These are phyloP conservation scores for Tagetes patula DNA, from an alignment of 129 eudicot species.

Conservation along the genomic window DNA sequence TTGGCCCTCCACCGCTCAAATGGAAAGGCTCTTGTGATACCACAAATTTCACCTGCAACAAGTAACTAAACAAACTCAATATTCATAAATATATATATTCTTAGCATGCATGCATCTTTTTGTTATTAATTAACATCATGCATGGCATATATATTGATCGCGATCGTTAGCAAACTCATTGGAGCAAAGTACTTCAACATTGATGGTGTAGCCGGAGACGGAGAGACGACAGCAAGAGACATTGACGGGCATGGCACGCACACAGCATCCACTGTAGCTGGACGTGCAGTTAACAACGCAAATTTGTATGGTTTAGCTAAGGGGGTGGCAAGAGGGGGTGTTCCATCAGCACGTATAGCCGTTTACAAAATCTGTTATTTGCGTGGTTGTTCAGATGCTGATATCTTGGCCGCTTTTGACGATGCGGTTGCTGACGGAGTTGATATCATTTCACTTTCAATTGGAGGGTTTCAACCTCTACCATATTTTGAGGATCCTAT, in stretches of 20 bases:
- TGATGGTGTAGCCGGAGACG: slow-evolving; percentile 2
- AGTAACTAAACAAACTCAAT: slow-evolving; percentile 14
- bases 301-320: slow-evolving; percentile 51
- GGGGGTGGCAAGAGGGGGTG: slow-evolving; percentile 74
- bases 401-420: slow-evolving; percentile 62
- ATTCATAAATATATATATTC: not conserved
- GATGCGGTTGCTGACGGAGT: slow-evolving; percentile 81
- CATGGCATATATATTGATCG: not conserved
- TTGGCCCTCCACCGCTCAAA: slow-evolving; percentile 51
- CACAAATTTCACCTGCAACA: slow-evolving; percentile 54
- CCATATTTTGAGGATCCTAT: slow-evolving; percentile 52
- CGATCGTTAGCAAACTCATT: slow-evolving; percentile 62
- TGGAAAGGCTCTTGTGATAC: slow-evolving; percentile 54
- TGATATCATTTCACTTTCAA: slow-evolving; percentile 63
- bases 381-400: slow-evolving; percentile 42
- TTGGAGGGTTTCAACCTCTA: slow-evolving; percentile 31
- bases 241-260: slow-evolving; percentile 71
- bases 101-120: not conserved
- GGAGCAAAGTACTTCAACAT: slow-evolving; percentile 56
- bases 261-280: slow-evolving; percentile 77
- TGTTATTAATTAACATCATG: not conserved
- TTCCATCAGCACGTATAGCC: slow-evolving; percentile 72
- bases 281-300: slow-evolving; percentile 45
- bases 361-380: slow-evolving; percentile 60
- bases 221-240: slow-evolving; percentile 56